Percentiles rank a stretch among this genome's conserved stretches.
phyloP scores from a whole-genome alignment of 1,139 yeast genomes.

The Zygosaccharomyces sapae region DNA sequence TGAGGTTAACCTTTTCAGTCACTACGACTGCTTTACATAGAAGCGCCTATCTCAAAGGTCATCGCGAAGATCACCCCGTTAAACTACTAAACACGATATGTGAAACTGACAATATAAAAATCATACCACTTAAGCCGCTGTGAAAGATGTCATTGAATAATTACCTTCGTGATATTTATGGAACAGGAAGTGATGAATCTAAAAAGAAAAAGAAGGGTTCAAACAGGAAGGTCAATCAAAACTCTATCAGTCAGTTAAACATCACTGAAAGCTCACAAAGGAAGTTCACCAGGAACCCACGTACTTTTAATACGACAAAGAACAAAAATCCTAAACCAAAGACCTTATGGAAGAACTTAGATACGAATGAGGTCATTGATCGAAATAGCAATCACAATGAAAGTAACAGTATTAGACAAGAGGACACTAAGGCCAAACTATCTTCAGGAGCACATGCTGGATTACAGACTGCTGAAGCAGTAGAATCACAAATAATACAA shows the following conservation, averaged over 20 bases:
- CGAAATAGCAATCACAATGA: background rate
- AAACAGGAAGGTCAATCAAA: background rate
- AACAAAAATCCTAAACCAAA: constrained; percentile 7
- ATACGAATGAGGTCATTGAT: constrained; percentile 22
- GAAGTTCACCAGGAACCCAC: constrained; percentile 6
- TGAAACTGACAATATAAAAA: background rate
- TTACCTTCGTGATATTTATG: constrained; percentile 49
- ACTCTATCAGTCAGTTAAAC: constrained; percentile 5
- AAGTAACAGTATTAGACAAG: background rate
- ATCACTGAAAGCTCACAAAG: constrained; percentile 17
- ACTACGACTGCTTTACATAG: background rate
- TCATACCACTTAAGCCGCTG: background rate
- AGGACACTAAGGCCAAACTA: constrained; percentile 25
- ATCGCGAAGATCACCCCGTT: constrained; percentile 1
- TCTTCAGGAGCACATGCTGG: constrained; percentile 45
- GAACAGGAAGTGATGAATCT: constrained; percentile 23
- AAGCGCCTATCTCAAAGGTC: constrained; percentile 1
- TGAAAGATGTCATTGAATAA: constrained; percentile 46
- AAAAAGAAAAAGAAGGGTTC: constrained; percentile 21
- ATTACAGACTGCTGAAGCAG: constrained; percentile 43
- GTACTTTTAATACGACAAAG: background rate
- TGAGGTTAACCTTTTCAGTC: background rate
- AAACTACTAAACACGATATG: background rate
- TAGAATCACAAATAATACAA: constrained; percentile 36
- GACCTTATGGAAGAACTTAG: constrained; percentile 25